Evolutionary conservation across 2,329 filamentous ascomycete species (phyloP).

Genomic region (Orbilia oligospora): DNA sequence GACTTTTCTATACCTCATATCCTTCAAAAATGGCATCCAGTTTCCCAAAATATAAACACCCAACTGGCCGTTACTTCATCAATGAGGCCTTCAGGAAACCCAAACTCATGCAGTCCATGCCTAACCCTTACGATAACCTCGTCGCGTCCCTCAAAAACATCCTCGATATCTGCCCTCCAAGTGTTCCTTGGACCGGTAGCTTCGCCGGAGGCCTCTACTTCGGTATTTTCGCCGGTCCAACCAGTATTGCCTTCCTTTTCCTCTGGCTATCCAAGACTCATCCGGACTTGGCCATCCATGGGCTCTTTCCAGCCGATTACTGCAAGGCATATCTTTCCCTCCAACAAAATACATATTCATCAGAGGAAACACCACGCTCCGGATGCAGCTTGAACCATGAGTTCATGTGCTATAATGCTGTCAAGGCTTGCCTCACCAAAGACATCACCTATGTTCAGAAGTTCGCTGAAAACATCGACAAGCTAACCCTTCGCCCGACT

Average conservation of each 20-base stretch:
- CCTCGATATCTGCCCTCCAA: constrained; percentile 41
- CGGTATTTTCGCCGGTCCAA: constrained; percentile 72
- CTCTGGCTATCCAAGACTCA: constrained; percentile 69
- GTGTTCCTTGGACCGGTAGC: constrained; percentile 38
- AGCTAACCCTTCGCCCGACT: constrained; percentile 41
- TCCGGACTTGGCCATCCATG: constrained; percentile 69
- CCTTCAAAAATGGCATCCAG: constrained; percentile 1
- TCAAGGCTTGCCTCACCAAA: constrained; percentile 69
- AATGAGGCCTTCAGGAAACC: constrained; percentile 45
- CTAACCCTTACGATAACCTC: constrained; percentile 32
- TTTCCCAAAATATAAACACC: constrained; percentile 21
- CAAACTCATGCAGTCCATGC: not conserved
- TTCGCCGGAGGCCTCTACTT: constrained; percentile 54
- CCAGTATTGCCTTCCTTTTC: constrained; percentile 73
- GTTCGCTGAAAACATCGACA: constrained; percentile 68
- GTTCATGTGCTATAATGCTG: constrained; percentile 69
- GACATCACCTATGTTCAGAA: constrained; percentile 67
- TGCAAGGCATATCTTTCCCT: constrained; percentile 69
- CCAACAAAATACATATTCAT: constrained; percentile 63
- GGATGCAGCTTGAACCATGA: constrained; percentile 71
- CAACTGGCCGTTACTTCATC: constrained; percentile 47
- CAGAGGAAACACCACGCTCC: constrained; percentile 37
- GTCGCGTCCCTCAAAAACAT: constrained; percentile 37
- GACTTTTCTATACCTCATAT: not conserved
- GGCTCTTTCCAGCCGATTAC: constrained; percentile 69